Evolutionary conservation across 495 filamentous ascomycete species (phyloP), one percentile per base, ranked within the genome.

Genomic region (Hypoxylon rickii): DNA sequence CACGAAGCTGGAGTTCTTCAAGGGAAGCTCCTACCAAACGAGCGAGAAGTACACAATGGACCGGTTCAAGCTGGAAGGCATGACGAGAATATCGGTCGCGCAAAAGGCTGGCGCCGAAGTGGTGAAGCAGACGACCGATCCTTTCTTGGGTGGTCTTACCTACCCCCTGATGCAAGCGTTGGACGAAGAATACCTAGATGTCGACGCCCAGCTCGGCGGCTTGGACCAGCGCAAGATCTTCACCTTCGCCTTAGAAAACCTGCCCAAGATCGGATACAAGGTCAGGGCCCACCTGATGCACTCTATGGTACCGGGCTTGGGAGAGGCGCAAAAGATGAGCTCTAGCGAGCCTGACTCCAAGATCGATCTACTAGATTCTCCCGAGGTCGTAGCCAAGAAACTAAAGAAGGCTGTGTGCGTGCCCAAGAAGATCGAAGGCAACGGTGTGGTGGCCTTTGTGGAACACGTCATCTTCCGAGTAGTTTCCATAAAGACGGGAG

Each of bases 171-270:
- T 98, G 67, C 94, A 98, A 73, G 86, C 87, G 3, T 76, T 97
- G 21, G 93, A 98, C 61, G 94, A 98, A 72, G 80, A 97, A 73
- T 84, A 96, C 73, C 78, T 98, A 3, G 81, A 84, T 45, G 89
- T 92, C 3, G 91, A 98, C 71, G 85, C 78, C 1, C 87, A 98
- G 58, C 87, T 86, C 40, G 88, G 88, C 7, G 85, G 86, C 39
- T 78, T 94, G 3, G 92, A 96, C 59, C 92, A 97, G 77, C 73
- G 93, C 26, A 98, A 98, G 69, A 82, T 97, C 21, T 98, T 97
- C 62, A 83, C 83, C 7, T 73, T 88, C 6, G 91, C 92, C 0
- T 86, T 88, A 22, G 89, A 92, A 61, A 79, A 81, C 53, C 70
- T 93, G n/a, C 86, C 87, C 0, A 81, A 79, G 66, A 69, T 93